A percentile compares a stretch with the other conserved stretches of the same genome.
Evolutionary conservation across 495 filamentous ascomycete species (phyloP).

Genomic region (Aspergillus olivimuriae): DNA sequence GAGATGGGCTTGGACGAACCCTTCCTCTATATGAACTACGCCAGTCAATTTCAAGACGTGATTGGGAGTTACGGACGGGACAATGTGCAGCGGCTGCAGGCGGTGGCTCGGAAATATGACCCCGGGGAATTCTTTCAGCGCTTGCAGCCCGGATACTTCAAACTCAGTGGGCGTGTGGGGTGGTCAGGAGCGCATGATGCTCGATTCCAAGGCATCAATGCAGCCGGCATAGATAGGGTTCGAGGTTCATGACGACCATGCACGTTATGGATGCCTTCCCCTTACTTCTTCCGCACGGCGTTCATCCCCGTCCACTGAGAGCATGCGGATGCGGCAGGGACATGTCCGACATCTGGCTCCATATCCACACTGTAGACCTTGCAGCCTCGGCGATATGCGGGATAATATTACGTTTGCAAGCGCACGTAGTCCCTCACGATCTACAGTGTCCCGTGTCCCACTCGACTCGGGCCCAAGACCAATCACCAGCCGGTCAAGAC

Average conservation of each 20-base stretch:
- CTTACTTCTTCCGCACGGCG: too few species aligned
- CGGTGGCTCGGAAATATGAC: slow-evolving; percentile 5
- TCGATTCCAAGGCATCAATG: not conserved
- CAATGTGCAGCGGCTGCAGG: slow-evolving; percentile 1
- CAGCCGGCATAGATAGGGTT: not conserved
- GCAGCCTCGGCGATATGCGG: too few species aligned
- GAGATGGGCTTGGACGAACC: not conserved
- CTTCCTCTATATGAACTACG: slow-evolving; percentile 1
- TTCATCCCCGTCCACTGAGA: too few species aligned
- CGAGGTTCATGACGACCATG: not conserved
- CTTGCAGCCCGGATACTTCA: slow-evolving; percentile 3
- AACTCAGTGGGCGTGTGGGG: slow-evolving; percentile 3
- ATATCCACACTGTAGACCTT: too few species aligned
- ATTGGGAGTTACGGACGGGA: slow-evolving; percentile 1
- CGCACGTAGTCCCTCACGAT: too few species aligned
- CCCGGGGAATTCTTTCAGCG: slow-evolving; percentile 1
- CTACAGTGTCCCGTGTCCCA: too few species aligned
- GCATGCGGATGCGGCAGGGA: too few species aligned
- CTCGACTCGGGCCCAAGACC: too few species aligned
- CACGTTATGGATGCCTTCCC: too few species aligned
- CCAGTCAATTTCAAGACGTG: slow-evolving; percentile 1
- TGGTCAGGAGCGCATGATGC: not conserved
- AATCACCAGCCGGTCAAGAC: too few species aligned
- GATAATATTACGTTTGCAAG: too few species aligned
- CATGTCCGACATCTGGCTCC: too few species aligned